Evolutionary conservation across 345 rosid species (phyloP).

Genomic region (Acer yangbiense): DNA sequence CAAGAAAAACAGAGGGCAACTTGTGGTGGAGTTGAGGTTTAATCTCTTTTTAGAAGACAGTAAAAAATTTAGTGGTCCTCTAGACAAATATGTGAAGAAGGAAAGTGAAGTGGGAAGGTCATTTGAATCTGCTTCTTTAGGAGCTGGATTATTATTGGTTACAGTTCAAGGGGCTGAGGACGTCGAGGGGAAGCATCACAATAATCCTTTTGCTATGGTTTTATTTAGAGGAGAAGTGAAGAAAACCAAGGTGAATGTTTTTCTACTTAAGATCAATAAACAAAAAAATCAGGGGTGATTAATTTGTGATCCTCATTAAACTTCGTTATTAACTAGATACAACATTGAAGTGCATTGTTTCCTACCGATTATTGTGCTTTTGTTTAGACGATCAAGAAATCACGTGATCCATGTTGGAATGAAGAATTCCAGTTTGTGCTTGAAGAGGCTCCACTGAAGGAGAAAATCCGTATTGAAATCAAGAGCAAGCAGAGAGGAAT

Average conservation of each 20-base stretch:
- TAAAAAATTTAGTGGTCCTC: slow-evolving; percentile 18
- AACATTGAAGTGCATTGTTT: neutral
- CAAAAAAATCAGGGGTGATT: neutral
- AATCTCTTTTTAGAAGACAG: slow-evolving; percentile 47
- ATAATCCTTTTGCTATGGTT: slow-evolving; percentile 45
- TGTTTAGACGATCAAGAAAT: slow-evolving; percentile 39
- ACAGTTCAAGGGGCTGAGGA: slow-evolving; percentile 44
- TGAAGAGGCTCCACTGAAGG: slow-evolving; percentile 45
- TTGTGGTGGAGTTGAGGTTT: slow-evolving; percentile 43
- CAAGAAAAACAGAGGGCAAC: slow-evolving; percentile 40
- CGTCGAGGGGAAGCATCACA: slow-evolving; percentile 50
- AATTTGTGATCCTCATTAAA: neutral
- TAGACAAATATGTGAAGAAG: slow-evolving; percentile 15
- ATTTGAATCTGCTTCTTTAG: slow-evolving; percentile 3
- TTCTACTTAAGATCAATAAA: neutral
- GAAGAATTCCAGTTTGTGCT: slow-evolving; percentile 56
- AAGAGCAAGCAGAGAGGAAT: slow-evolving; percentile 36
- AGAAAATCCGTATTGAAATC: slow-evolving; percentile 44
- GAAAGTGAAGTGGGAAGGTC: slow-evolving; percentile 15
- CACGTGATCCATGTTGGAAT: slow-evolving; percentile 53
- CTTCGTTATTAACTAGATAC: neutral
- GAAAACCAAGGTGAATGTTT: slow-evolving; percentile 46
- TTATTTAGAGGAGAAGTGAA: slow-evolving; percentile 51
- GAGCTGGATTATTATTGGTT: slow-evolving; percentile 46
- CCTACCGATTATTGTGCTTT: neutral